Base-by-base conservation (phyloP, 2,329 filamentous ascomycete species). In the Monilinia laxa region DNA sequence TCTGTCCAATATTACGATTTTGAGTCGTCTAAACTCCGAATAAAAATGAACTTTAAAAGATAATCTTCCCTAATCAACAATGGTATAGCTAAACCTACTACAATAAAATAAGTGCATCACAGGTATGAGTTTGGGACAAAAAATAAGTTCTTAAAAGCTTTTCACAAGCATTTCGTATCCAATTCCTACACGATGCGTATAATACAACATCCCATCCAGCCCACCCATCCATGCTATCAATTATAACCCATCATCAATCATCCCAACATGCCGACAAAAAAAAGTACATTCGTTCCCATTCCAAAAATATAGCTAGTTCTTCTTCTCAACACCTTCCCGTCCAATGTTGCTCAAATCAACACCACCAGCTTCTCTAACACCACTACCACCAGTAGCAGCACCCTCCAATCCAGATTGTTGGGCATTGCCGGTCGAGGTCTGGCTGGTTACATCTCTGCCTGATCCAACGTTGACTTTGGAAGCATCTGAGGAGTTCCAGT, bases 401-500 rank as follows among this genome's bases (percentile, higher is more conserved):
- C 80, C 86, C 25, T 85, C 80, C 62, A 90, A 78, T 10, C 85
- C 86, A 31, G 81, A 78, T 47, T 81, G 78, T 16, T 83, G 79
- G 2, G 78, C 81, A 25, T 77, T 77, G 51, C 80, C 82, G 0
- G 81, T 82, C 4, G 85, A 84, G 56, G 87, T 54, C 40, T 67
- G 60, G 42, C 55, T 65, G 16, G 78, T 69, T 84, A 82, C 63
- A 80, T 83, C 72, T 31, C 64, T 25, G 64, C 83, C 78, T 25
- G 71, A 31, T 23, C 89, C 89, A 58, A 91, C 86, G 75, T 91
- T 90, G 75, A 91, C 87, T 66, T 80, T 91, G 69, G 85, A 80
- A 42, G 83, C 83, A 73, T 94, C 90, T 62, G 84, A 81, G 0
- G 89, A 91, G 77, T 93, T 87, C 84, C 87, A 93, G 82, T 95